Percentiles rank a stretch among this genome's conserved stretches.
Conservation (phyloP, 495 filamentous ascomycete species). For the Tuber umbilicatum region DNA sequence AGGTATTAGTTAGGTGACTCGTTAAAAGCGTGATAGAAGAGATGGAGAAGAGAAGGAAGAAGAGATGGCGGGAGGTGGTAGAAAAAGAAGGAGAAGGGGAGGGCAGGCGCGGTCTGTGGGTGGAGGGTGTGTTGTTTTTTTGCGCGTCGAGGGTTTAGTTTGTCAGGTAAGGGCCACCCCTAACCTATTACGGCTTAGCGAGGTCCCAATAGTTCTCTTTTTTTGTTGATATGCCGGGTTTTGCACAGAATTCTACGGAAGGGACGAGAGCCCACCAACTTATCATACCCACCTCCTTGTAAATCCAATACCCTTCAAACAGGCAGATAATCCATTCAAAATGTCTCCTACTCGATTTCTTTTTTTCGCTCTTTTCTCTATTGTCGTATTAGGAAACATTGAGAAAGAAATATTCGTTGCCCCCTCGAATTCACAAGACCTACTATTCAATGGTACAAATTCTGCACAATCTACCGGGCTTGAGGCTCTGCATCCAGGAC, state of each 20-base stretch:
- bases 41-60: constrained; percentile 40
- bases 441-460: constrained; percentile 31
- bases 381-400: constrained; percentile 57
- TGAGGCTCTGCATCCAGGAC: constrained; percentile 58
- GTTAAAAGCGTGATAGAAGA: constrained; percentile 37
- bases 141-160: constrained; percentile 40
- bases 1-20: constrained; percentile 35
- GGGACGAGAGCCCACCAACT: neutral
- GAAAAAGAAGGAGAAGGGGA: constrained; percentile 38
- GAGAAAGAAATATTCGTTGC: constrained; percentile 88
- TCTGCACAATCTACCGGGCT: constrained; percentile 50
- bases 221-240: constrained; percentile 17
- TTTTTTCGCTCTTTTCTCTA: constrained; percentile 41
- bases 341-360: neutral
- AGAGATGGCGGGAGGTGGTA: constrained; percentile 31
- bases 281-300: neutral
- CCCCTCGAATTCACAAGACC: constrained; percentile 46
- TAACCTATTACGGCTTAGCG: constrained; percentile 36
- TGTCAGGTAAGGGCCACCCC: constrained; percentile 36
- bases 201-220: constrained; percentile 23
- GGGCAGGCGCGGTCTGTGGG: constrained; percentile 39
- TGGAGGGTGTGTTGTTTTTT: constrained; percentile 40
- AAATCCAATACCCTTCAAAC: neutral
- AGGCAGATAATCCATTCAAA: neutral
- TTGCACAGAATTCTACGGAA: neutral